Conservation (phyloP, 176 grass and related monocot species). For the sorghum (Sorghum bicolor) region Sorghum_bicolor_NCBIv3 NC_012870.2:2345501-2346000, state of each 20-base stretch:
- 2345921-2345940: conserved; percentile 20
- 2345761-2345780: neutral
- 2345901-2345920: conserved; percentile 26
- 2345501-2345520: conserved; percentile 75
- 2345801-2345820: neutral
- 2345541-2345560: conserved; percentile 62
- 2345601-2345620: neutral
- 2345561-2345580: conserved; percentile 34
- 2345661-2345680: neutral
- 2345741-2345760: neutral
- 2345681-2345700: conserved; percentile 14
- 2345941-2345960: conserved; percentile 9
- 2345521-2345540: conserved; percentile 67
- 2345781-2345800: conserved; percentile 3
- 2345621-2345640: conserved; percentile 23
- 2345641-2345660: neutral
- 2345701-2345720: neutral
- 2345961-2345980: neutral
- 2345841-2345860: neutral
- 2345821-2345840: conserved; percentile 22
- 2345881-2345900: neutral
- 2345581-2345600: conserved; percentile 38
- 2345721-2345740: neutral
- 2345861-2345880: conserved; percentile 4
- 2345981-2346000: neutral